Conservation (phyloP, 805 yeast species). For the Hanseniaspora occidentalis region DNA sequence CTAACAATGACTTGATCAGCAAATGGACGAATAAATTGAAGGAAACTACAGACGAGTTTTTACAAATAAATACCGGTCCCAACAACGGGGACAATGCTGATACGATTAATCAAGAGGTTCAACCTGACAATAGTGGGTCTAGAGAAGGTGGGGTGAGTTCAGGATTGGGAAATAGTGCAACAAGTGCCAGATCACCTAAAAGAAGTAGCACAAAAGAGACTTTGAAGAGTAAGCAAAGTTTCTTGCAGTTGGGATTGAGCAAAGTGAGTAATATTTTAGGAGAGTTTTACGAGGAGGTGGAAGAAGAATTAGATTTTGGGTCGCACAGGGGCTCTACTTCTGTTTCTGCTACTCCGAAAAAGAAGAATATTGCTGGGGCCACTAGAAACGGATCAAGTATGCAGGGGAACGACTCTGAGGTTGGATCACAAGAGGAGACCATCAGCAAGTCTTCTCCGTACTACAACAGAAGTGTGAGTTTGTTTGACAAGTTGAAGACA, state of each 20-base stretch:
- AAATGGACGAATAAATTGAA: conserved; percentile 6
- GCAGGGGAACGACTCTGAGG: neutral
- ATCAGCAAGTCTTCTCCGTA: neutral
- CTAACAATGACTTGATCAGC: neutral
- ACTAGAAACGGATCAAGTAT: too few relatives aligned
- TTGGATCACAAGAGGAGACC: neutral
- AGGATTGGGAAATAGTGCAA: neutral
- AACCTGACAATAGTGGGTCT: neutral
- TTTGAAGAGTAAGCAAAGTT: neutral
- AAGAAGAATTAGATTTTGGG: too few relatives aligned
- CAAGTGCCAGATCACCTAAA: too few relatives aligned
- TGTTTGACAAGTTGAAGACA: conserved; percentile 5
- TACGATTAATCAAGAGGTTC: neutral
- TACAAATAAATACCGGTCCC: neutral
- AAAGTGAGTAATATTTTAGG: conserved; percentile 4
- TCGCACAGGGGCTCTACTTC: too few relatives aligned
- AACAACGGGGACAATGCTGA: neutral
- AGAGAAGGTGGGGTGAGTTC: neutral
- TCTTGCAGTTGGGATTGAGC: conserved; percentile 5
- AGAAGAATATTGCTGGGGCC: too few relatives aligned
- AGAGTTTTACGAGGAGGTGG: conserved; percentile 34
- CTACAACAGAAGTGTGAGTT: neutral
- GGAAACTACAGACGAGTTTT: conserved; percentile 6
- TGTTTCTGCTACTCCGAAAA: too few relatives aligned
- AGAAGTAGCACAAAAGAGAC: too few relatives aligned